A percentile compares a stretch with the other conserved stretches of the same genome.
These are phyloP conservation scores for Crucibulum laeve DNA, from an alignment of 768 basidiomycete species.

Conservation along the genomic window DNA sequence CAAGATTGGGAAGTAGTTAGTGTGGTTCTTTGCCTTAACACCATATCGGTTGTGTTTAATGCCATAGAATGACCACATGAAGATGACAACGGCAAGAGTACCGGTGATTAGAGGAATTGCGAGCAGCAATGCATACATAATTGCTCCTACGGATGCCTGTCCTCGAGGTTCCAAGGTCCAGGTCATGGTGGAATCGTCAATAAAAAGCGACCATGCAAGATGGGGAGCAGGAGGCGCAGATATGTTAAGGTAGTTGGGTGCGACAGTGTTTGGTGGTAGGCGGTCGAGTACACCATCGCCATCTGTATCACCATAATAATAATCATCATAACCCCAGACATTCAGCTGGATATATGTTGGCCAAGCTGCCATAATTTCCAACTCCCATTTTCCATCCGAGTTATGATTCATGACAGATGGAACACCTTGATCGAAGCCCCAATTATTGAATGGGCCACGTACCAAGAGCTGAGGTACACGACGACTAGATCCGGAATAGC, in stretches of 20 bases:
- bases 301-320: conserved; percentile 89
- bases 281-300: conserved; percentile 87
- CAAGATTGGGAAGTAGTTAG: conserved; percentile 87
- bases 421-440: conserved; percentile 89
- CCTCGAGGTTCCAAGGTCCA: conserved; percentile 85
- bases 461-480: conserved; percentile 85
- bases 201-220: conserved; percentile 79
- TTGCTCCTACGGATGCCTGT: conserved; percentile 71
- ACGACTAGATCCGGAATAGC: conserved; percentile 51
- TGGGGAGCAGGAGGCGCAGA: conserved; percentile 87
- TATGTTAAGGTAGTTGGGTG: conserved; percentile 88
- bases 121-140: conserved; percentile 83
- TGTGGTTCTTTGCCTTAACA: conserved; percentile 65
- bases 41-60: conserved; percentile 94
- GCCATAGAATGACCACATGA: conserved; percentile 96
- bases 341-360: conserved; percentile 88
- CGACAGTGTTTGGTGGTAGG: conserved; percentile 81
- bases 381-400: conserved; percentile 69
- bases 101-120: conserved; percentile 84
- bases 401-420: conserved; percentile 62
- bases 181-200: conserved; percentile 72
- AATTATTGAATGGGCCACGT: conserved; percentile 86
- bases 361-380: conserved; percentile 89
- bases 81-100: conserved; percentile 74
- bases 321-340: conserved; percentile 88